Conservation (phyloP, 2,329 filamentous ascomycete species). For the Talaromyces sp. region DNA sequence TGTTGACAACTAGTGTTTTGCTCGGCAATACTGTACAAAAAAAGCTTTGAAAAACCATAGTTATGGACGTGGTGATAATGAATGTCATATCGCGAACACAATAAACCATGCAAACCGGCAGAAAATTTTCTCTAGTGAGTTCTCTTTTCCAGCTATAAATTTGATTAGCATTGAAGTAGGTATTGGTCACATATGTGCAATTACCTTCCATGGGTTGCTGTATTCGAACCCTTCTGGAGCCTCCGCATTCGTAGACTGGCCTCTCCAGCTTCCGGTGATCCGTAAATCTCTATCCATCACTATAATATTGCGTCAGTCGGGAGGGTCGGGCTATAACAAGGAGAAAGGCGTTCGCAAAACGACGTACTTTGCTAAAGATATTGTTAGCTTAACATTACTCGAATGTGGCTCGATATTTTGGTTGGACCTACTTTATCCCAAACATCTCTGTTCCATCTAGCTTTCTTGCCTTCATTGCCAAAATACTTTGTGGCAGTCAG, state of each 20-base stretch:
- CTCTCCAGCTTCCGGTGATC: conserved; percentile 56
- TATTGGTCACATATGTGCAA: conserved; percentile 15
- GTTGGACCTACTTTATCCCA: conserved; percentile 56
- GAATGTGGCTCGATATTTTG: background rate
- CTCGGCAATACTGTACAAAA: background rate
- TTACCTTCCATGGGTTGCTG: conserved; percentile 63
- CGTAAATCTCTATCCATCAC: conserved; percentile 63
- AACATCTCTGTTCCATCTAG: conserved; percentile 53
- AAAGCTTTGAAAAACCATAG: background rate
- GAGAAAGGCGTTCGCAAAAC: background rate
- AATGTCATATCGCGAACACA: conserved; percentile 6
- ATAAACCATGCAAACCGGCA: background rate
- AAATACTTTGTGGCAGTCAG: conserved; percentile 53
- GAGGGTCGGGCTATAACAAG: background rate
- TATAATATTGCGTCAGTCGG: conserved; percentile 20
- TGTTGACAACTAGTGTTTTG: background rate
- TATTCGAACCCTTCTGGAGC: conserved; percentile 60
- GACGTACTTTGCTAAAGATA: conserved; percentile 48
- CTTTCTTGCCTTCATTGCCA: conserved; percentile 58
- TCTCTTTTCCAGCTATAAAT: conserved; percentile 33
- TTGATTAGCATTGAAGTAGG: conserved; percentile 15
- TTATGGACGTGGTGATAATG: background rate
- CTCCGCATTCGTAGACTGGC: conserved; percentile 53
- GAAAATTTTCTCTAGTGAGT: conserved; percentile 24
- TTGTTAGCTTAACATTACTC: conserved; percentile 33